Conservation (phyloP, 2,329 filamentous ascomycete genomes). For the Alternaria viburni region DNA sequence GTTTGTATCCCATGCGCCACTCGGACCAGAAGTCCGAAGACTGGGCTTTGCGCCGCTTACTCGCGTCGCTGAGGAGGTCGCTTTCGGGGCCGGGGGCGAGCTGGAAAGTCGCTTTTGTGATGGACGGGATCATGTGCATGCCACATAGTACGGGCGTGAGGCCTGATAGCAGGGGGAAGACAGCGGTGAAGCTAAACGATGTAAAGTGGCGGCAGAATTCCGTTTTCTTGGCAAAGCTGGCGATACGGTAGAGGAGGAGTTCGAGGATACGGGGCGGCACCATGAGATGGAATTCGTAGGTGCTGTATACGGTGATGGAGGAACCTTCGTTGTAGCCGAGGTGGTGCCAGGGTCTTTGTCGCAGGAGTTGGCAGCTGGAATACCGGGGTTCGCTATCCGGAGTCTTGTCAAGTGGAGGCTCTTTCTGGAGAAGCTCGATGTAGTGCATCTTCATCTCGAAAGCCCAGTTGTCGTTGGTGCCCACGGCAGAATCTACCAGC, state of each 20-base stretch:
- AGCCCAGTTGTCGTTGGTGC: constrained; percentile 65
- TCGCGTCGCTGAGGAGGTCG: constrained; percentile 46
- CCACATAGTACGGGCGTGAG: constrained; percentile 47
- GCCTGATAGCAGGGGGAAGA: constrained; percentile 71
- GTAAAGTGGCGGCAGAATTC: constrained; percentile 48
- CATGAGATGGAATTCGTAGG: constrained; percentile 73
- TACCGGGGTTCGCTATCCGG: constrained; percentile 18
- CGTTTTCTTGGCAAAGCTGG: constrained; percentile 33
- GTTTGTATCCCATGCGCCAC: constrained; percentile 42
- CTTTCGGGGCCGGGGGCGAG: constrained; percentile 52
- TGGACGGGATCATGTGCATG: constrained; percentile 35
- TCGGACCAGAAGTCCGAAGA: constrained; percentile 50
- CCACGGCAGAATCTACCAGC: constrained; percentile 64
- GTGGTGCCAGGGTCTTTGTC: constrained; percentile 68
- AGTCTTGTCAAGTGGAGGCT: constrained; percentile 12
- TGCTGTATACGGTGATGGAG: constrained; percentile 72
- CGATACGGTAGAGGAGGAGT: constrained; percentile 50
- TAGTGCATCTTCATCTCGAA: constrained; percentile 70
- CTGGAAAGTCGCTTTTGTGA: constrained; percentile 47
- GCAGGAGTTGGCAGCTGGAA: constrained; percentile 55
- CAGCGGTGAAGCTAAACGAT: constrained; percentile 64
- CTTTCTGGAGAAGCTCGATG: constrained; percentile 53
- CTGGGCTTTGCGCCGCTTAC: constrained; percentile 51
- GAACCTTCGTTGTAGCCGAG: constrained; percentile 77
- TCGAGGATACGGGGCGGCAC: constrained; percentile 67